Percentiles rank a stretch among this genome's conserved stretches.
These are phyloP conservation scores for Pichia gijzeniarum DNA, from an alignment of 805 yeast genomes.

Conservation along the genomic window DNA sequence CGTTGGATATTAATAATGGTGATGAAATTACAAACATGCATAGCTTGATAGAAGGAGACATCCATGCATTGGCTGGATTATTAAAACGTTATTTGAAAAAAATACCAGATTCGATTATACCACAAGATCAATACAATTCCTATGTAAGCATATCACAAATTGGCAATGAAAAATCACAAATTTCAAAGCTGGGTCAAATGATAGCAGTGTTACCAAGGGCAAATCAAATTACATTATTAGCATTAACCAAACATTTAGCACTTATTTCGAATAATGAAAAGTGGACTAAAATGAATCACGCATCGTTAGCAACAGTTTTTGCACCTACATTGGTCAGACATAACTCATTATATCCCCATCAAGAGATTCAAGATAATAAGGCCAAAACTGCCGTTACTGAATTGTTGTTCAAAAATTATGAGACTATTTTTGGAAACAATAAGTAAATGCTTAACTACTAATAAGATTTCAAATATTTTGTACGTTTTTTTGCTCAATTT, in stretches of 20 bases:
- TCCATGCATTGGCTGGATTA: constrained; percentile 81
- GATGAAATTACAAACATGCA: constrained; percentile 31
- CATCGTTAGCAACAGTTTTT: constrained; percentile 84
- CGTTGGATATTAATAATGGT: constrained; percentile 17
- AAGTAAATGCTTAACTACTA: background rate
- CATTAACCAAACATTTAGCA: constrained; percentile 58
- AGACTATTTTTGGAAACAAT: constrained; percentile 24
- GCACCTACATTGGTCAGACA: constrained; percentile 90
- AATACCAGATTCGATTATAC: constrained; percentile 79
- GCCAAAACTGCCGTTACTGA: constrained; percentile 74
- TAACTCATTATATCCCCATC: constrained; percentile 51
- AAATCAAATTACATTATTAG: constrained; percentile 51
- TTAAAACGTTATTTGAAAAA: constrained; percentile 81
- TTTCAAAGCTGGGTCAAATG: constrained; percentile 41
- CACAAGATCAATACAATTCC: constrained; percentile 59
- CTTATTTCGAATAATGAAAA: constrained; percentile 47
- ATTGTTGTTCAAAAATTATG: constrained; percentile 49
- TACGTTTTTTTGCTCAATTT: too few relatives aligned
- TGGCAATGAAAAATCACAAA: constrained; percentile 23
- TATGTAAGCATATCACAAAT: constrained; percentile 50
- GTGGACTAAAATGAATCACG: constrained; percentile 72
- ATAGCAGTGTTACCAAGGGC: constrained; percentile 56
- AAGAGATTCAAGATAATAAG: constrained; percentile 82
- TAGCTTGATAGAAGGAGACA: constrained; percentile 41
- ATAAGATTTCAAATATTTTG: too few relatives aligned